Conservation (phyloP, 1,284 basidiomycete genomes). For the Fistulinella cinereoalba region DNA sequence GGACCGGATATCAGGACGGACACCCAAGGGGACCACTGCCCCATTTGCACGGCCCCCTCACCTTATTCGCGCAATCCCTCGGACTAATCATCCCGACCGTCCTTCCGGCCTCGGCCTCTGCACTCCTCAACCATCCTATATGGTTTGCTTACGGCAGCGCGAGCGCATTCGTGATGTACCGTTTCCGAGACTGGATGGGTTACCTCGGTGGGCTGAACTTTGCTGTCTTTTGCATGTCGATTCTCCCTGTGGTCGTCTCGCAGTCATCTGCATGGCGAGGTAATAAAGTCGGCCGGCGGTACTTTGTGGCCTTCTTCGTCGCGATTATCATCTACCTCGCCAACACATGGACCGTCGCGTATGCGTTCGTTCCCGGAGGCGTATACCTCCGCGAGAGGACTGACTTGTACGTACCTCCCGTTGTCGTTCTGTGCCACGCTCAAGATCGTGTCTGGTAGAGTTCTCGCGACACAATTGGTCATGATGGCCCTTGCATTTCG, state of each 20-base stretch:
- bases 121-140: slow-evolving; percentile 42
- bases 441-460: slow-evolving; percentile 35
- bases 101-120: slow-evolving; percentile 24
- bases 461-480: slow-evolving; percentile 49
- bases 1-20: slow-evolving; percentile 73
- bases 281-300: slow-evolving; percentile 44
- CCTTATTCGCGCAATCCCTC: slow-evolving; percentile 62
- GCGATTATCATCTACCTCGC: slow-evolving; percentile 67
- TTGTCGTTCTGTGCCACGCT: neutral
- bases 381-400: slow-evolving; percentile 78
- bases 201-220: slow-evolving; percentile 71
- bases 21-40: slow-evolving; percentile 74
- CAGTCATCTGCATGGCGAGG: slow-evolving; percentile 36
- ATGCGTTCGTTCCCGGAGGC: slow-evolving; percentile 91
- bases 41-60: slow-evolving; percentile 69
- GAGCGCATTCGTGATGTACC: slow-evolving; percentile 58
- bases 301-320: slow-evolving; percentile 58
- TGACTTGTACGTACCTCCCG: slow-evolving; percentile 50
- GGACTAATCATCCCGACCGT: slow-evolving; percentile 51
- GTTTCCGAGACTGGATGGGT: slow-evolving; percentile 68
- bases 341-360: slow-evolving; percentile 84
- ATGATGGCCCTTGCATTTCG: slow-evolving; percentile 49
- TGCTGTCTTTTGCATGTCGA: slow-evolving; percentile 66
- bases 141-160: slow-evolving; percentile 53
- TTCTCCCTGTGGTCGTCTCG: slow-evolving; percentile 54